phyloP scores from a whole-genome alignment of 768 basidiomycete species.

The Gautieria morchelliformis region DNA sequence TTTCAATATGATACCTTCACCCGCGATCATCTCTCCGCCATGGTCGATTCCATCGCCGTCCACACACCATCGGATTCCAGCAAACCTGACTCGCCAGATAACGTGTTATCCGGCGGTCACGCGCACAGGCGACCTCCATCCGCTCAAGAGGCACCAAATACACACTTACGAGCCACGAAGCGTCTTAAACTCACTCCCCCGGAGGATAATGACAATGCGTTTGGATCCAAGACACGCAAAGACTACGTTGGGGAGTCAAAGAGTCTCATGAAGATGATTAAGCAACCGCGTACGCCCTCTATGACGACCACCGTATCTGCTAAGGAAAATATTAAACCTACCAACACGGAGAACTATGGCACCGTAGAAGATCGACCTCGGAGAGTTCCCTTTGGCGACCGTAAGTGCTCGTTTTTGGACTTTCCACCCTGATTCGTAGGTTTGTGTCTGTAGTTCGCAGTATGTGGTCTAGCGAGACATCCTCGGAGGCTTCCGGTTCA shows the following conservation, averaged over 20 bases:
- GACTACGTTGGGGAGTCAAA: constrained; percentile 75
- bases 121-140: constrained; percentile 31
- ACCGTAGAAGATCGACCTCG: background rate
- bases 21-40: constrained; percentile 82
- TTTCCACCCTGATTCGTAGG: background rate
- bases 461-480: constrained; percentile 4
- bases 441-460: background rate
- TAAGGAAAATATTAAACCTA: constrained; percentile 2
- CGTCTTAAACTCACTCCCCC: constrained; percentile 69
- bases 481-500: background rate
- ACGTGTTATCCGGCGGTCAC: constrained; percentile 36
- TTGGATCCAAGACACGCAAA: constrained; percentile 32
- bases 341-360: background rate
- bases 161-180: constrained; percentile 64
- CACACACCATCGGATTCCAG: constrained; percentile 50
- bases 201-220: constrained; percentile 47
- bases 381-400: constrained; percentile 8
- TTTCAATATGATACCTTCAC: constrained; percentile 97
- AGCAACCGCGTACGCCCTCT: constrained; percentile 67
- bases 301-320: constrained; percentile 46
- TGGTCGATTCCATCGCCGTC: constrained; percentile 91
- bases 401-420: constrained; percentile 6
- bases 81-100: constrained; percentile 18
- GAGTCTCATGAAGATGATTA: constrained; percentile 73
- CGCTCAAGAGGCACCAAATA: constrained; percentile 37